Evolutionary conservation across 1,139 yeast species (phyloP), one percentile per base, ranked within the genome.

Genomic region (Yamadazyma conglobata): DNA sequence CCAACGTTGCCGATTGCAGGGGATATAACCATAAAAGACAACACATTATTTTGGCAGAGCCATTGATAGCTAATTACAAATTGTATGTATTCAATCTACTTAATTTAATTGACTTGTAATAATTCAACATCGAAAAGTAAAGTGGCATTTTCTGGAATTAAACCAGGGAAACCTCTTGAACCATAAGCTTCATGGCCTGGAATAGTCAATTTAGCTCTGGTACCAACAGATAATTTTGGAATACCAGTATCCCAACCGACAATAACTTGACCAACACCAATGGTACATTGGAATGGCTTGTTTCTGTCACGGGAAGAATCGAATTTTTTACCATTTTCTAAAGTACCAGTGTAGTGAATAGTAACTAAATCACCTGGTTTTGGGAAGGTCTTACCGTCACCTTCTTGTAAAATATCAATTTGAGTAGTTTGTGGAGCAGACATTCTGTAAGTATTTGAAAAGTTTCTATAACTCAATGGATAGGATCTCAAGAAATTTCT

Each of bases 171-270:
- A 29, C 96, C 97, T 61, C 95, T 81, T 44, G 77, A 73, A 42
- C 96, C 96, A 64, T 91, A 91, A 45, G 94, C 98, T 62, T 86
- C 83, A 51, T 83, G 80, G 40, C 95, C 91, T 48, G 96, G 94
- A 51, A 89, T 87, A 49, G 93, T 87, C 57, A 91, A 71, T 56
- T 82, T 75, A 34, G 96, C 95, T 69, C 82, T 83, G 62, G 93
- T 87, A 47, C 97, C 97, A 37, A 88, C 73, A 36, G 94, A 83
- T 61, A 91, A 75, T 62, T 87, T 80, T 37, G 95, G 95, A 56
- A 87, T 85, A 42, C 83, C 95, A 54, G 78, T 84, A 57, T 89
- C 97, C 97, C 97, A 89, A 43, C 97, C 97, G 52, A 77, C 75
- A 64, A 89, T 89, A 44, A 89, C 96, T 66, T 84, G 95, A 40